Percentiles rank a stretch among this genome's conserved stretches.
These are phyloP conservation scores for Wickerhamiella qilinensis DNA, from an alignment of 805 yeast species.

Conservation along the genomic window DNA sequence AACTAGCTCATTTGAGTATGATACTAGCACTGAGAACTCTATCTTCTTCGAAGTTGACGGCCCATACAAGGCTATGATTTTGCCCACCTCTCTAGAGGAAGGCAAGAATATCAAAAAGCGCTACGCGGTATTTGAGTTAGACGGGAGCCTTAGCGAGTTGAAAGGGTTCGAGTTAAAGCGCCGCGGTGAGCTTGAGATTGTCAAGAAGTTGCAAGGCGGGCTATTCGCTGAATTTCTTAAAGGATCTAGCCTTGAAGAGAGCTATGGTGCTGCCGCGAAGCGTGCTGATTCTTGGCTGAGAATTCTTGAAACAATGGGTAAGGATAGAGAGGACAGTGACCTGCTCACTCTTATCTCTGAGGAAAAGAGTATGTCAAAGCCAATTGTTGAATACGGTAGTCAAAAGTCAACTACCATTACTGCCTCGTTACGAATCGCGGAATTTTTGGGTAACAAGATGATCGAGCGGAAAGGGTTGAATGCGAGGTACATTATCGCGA, in stretches of 20 bases:
- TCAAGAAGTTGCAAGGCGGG: constrained; percentile 90
- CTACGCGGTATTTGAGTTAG: constrained; percentile 91
- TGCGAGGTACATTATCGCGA: constrained; percentile 81
- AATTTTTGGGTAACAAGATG: constrained; percentile 90
- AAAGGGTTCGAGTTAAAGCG: constrained; percentile 95
- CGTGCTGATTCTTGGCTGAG: constrained; percentile 96
- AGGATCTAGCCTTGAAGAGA: constrained; percentile 60
- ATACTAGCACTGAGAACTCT: constrained; percentile 73
- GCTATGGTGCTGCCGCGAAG: constrained; percentile 77
- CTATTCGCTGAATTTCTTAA: constrained; percentile 81
- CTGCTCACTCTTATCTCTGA: constrained; percentile 89
- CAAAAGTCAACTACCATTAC: constrained; percentile 94
- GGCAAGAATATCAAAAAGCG: constrained; percentile 93
- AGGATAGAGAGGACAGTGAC: constrained; percentile 61
- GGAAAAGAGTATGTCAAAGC: constrained; percentile 86
- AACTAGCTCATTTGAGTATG: constrained; percentile 40
- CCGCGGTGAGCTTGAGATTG: constrained; percentile 86
- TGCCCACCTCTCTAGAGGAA: constrained; percentile 95
- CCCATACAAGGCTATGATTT: constrained; percentile 92
- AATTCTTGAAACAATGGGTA: constrained; percentile 74
- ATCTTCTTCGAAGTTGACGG: constrained; percentile 98
- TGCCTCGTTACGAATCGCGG: constrained; percentile 85
- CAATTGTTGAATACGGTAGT: constrained; percentile 71
- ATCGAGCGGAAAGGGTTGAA: constrained; percentile 92
- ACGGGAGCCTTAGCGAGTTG: constrained; percentile 85